A percentile compares a stretch with the other conserved stretches of the same genome.
Evolutionary conservation across 169 alveolate genomes (phyloP).

Genomic region (Plasmodium inui): DNA sequence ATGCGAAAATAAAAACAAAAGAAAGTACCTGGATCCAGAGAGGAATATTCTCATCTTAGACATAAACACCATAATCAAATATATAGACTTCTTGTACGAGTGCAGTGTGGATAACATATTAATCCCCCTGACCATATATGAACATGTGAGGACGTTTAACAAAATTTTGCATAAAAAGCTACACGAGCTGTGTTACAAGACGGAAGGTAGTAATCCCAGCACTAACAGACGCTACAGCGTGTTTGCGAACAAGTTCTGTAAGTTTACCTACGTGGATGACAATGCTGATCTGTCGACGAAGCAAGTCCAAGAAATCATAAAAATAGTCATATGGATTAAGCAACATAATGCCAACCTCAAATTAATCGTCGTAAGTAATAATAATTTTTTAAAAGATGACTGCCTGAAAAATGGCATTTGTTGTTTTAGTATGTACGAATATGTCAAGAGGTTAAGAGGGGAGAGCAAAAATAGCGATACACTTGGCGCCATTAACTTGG

Average conservation of each 20-base stretch:
- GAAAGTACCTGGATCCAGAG: conserved; percentile 56
- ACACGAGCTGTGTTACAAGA: conserved; percentile 60
- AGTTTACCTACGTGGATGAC: conserved; percentile 65
- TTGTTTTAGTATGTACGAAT: conserved; percentile 64
- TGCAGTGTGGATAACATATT: conserved; percentile 60
- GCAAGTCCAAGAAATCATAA: conserved; percentile 58
- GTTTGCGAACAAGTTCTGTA: conserved; percentile 65
- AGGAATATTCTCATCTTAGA: conserved; percentile 49
- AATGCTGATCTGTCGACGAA: conserved; percentile 6
- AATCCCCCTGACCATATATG: conserved; percentile 62
- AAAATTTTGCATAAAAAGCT: conserved; percentile 52
- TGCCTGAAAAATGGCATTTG: conserved; percentile 66
- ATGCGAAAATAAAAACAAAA: conserved; percentile 60
- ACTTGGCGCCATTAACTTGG: conserved; percentile 1
- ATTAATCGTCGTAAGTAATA: conserved; percentile 33
- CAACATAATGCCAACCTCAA: conserved; percentile 38
- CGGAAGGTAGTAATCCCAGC: conserved; percentile 30
- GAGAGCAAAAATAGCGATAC: conserved; percentile 46
- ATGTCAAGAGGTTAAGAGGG: conserved; percentile 54
- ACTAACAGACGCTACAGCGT: conserved; percentile 39
- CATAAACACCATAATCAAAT: conserved; percentile 32
- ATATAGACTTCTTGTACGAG: conserved; percentile 65
- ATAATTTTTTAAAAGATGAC: conserved; percentile 74
- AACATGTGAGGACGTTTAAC: conserved; percentile 49
- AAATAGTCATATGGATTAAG: conserved; percentile 64